Conservation (phyloP, 768 basidiomycete species). For the Gautieria morchelliformis region DNA sequence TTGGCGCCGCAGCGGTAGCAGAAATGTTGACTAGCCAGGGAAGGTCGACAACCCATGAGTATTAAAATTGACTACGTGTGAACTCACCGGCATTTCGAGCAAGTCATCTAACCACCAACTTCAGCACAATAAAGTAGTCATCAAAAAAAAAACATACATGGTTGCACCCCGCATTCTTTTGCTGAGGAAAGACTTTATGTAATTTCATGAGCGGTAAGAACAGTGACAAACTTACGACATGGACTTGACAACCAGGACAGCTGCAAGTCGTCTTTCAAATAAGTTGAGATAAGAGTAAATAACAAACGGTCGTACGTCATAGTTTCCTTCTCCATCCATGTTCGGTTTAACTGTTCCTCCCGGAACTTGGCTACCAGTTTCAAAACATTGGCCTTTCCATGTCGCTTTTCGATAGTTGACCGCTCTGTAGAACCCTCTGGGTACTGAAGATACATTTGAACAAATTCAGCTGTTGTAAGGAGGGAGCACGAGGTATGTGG, state of each 20-base stretch:
- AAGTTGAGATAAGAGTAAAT: not conserved
- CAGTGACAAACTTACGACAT: slow-evolving; percentile 36
- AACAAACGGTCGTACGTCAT: slow-evolving; percentile 27
- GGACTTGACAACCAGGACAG: slow-evolving; percentile 65
- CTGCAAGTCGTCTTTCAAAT: not conserved
- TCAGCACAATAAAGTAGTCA: slow-evolving; percentile 18
- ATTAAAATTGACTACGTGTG: not conserved
- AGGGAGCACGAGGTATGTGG: slow-evolving; percentile 63
- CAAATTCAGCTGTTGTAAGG: slow-evolving; percentile 52
- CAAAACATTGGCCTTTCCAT: slow-evolving; percentile 51
- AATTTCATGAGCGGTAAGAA: not conserved
- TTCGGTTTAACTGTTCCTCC: slow-evolving; percentile 66
- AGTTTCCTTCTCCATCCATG: slow-evolving; percentile 64
- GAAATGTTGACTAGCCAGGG: slow-evolving; percentile 45
- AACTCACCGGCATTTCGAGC: slow-evolving; percentile 43
- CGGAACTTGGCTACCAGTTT: slow-evolving; percentile 52
- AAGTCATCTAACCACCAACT: slow-evolving; percentile 53
- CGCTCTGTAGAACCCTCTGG: slow-evolving; percentile 43
- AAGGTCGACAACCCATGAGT: not conserved
- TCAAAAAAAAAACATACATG: slow-evolving; percentile 48
- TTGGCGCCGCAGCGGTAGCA: slow-evolving; percentile 69
- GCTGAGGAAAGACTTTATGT: not conserved
- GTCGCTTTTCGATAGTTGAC: slow-evolving; percentile 45
- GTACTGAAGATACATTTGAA: slow-evolving; percentile 55
- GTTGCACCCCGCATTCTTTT: slow-evolving; percentile 77